Evolutionary conservation across 2,329 filamentous ascomycete species (phyloP), one percentile per base, ranked within the genome.

Genomic region (Fusarium mangiferae): DNA sequence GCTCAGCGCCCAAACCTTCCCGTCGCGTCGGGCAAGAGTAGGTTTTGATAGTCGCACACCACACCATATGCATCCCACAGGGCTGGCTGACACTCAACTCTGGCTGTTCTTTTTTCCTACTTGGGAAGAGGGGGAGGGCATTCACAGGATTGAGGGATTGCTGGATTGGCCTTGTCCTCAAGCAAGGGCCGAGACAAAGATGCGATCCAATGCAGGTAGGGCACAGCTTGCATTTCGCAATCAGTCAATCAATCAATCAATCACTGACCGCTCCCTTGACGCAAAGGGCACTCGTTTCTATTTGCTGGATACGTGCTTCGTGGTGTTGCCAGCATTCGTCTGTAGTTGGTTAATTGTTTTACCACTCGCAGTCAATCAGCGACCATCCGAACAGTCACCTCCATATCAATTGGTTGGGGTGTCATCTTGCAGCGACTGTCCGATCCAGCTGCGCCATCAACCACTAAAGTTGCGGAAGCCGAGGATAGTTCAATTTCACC

Each of bases 231-330:
- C 55, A 66, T 33, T 66, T 55, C 35, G 69, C 70, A 66, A 62
- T 22, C 26, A 66, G 58, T 22, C 26, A 45, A 13, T 45, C 36
- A 38, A 38, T 38, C 18, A 22, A 41, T 41, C 38, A 41, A 22
- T 68, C 55, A 62, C 58, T 72, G 70, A 72, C 70, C 70, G 70
- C 70, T 65, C 57, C 65, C 70, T 72, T 63, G 26, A 28, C 28
- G 58, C 56, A 70, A 49, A 58, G 67, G 39, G 35, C 48, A 57
- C 62, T 64, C 42, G 62, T 42, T 72, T 56, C 63, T 57, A 69
- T 72, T 68, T 58, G 69, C 52, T 55, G 66, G 46, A 36, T 55
- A 59, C 41, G 20, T 70, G 52, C 60, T 70, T 57, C n/a, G 57
- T 57, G 46, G 66, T 65, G 66, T 35, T 60, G 48, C 36, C 35